Base-by-base conservation (phyloP, 768 basidiomycete genomes). In the Rhizopogon vulgaris region DNA sequence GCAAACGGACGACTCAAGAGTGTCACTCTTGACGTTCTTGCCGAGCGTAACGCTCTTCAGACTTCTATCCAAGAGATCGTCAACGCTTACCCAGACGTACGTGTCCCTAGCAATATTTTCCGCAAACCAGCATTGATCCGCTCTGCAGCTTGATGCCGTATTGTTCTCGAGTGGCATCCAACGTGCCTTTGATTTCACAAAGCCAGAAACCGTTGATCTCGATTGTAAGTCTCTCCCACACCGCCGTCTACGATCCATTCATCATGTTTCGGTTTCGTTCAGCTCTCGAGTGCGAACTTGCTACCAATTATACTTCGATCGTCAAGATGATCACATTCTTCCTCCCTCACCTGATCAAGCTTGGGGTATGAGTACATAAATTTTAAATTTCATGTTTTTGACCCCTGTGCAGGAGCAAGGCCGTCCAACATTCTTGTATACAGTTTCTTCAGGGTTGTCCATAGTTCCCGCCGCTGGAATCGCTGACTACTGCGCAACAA, bases 151-250 rank as follows among this genome's bases (percentile, higher is more conserved):
- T 32, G 82, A 85, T 59, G 72, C 79, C 0, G 65, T 84, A 41
- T 64, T 84, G 8, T 67, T 83, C 41, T 69, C 73, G 30, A 77
- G 81, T 4, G 80, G 81, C 0, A 65, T 83, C 5, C 82, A 84
- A 59, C 74, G 76, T 52, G 60, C 73, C 30, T 67, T 75, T 27
- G 58, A 77, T 56, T 78, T 82, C 58, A 73, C 63, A 28, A 69
- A 68, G 39, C 71, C 71, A 1, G 67, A 75, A 51, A 64, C 64
- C 6, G 60, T 77, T 37, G 64, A 79, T 54, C 53, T 75, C 48
- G 72, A 71, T 39, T 61, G 78, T 74, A 63, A 58, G 49, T 18
- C 14, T 36, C 15, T 38, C 37, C 18, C 22, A 9, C 30, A 9
- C 18, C 15, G 14, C n/a, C 3, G 15, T 15, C 27, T 25, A n/a